These are phyloP conservation scores for Aegilops tauschii DNA, from an alignment of 176 grass and related monocot species.

Conservation along the genomic window DNA sequence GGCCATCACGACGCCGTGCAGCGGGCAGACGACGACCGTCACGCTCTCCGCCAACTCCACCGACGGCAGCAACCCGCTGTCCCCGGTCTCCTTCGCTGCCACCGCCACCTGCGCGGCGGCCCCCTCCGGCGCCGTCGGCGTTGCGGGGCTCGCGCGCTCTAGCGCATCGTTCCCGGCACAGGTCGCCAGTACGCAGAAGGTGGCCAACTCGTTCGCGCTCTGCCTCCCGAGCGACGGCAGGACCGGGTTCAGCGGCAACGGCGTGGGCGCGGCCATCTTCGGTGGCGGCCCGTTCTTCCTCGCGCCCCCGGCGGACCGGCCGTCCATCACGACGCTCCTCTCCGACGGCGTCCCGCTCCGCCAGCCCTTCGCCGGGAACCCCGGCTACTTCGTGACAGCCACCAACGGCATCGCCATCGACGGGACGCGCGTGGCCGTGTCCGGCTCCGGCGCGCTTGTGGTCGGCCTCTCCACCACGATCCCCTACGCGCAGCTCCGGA, in stretches of 20 bases:
- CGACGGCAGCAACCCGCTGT: slow-evolving; percentile 51
- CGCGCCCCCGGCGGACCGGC: not conserved
- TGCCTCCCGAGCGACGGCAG: slow-evolving; percentile 61
- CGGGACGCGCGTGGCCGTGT: not conserved
- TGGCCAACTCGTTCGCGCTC: slow-evolving; percentile 53
- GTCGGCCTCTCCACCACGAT: not conserved
- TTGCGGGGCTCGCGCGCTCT: slow-evolving; percentile 53
- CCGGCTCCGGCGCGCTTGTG: not conserved
- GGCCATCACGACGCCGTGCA: slow-evolving; percentile 8
- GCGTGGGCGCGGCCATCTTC: slow-evolving; percentile 56
- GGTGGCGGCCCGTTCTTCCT: slow-evolving; percentile 44
- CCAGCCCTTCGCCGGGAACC: not conserved
- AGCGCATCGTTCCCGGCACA: slow-evolving; percentile 40
- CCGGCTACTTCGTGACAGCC: slow-evolving; percentile 41
- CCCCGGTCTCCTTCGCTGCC: slow-evolving; percentile 18
- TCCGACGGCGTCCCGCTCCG: slow-evolving; percentile 18
- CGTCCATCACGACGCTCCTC: slow-evolving; percentile 20
- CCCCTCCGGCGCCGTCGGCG: slow-evolving; percentile 30
- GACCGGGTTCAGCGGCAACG: not conserved
- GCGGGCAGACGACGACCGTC: not conserved
- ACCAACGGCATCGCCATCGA: slow-evolving; percentile 31
- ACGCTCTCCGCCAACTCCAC: slow-evolving; percentile 52
- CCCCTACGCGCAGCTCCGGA: slow-evolving; percentile 43
- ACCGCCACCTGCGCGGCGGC: slow-evolving; percentile 47
- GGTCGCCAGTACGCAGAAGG: slow-evolving; percentile 35